These are phyloP conservation scores for Drechslerella coelobrocha DNA, from an alignment of 2,329 filamentous ascomycete genomes.

Conservation along the genomic window DNA sequence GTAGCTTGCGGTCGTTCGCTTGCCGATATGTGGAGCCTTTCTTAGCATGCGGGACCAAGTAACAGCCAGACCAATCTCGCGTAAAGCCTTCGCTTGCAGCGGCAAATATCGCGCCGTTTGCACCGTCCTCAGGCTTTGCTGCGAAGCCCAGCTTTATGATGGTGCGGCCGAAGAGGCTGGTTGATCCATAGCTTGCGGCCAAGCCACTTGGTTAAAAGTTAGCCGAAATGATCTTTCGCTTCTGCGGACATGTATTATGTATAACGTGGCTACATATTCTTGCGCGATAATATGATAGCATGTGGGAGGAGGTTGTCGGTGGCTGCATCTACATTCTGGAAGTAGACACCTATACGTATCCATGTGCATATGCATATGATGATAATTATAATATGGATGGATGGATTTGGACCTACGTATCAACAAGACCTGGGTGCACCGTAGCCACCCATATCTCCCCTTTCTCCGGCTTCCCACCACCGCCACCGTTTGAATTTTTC, in stretches of 20 bases:
- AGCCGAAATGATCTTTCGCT: not conserved
- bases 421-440: slow-evolving; percentile 60
- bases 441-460: slow-evolving; percentile 59
- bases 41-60: slow-evolving; percentile 31
- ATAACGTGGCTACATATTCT: too few relatives aligned
- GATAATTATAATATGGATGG: not conserved
- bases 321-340: too few relatives aligned
- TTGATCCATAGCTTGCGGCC: slow-evolving; percentile 21
- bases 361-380: not conserved
- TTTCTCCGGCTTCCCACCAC: slow-evolving; percentile 54
- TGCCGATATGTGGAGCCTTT: slow-evolving; percentile 13
- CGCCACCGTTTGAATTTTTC: too few relatives aligned
- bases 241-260: not conserved
- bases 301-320: too few relatives aligned
- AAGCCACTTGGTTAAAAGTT: not conserved
- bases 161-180: slow-evolving; percentile 14
- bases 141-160: slow-evolving; percentile 24
- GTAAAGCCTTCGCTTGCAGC: slow-evolving; percentile 33
- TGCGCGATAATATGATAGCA: too few relatives aligned
- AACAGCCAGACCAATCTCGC: slow-evolving; percentile 34
- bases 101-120: slow-evolving; percentile 13
- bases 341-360: too few relatives aligned
- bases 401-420: slow-evolving; percentile 53
- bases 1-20: slow-evolving; percentile 26
- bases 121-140: slow-evolving; percentile 33